phyloP scores from a whole-genome alignment of 768 basidiomycete genomes.

The Leccinum ochraceum region DNA sequence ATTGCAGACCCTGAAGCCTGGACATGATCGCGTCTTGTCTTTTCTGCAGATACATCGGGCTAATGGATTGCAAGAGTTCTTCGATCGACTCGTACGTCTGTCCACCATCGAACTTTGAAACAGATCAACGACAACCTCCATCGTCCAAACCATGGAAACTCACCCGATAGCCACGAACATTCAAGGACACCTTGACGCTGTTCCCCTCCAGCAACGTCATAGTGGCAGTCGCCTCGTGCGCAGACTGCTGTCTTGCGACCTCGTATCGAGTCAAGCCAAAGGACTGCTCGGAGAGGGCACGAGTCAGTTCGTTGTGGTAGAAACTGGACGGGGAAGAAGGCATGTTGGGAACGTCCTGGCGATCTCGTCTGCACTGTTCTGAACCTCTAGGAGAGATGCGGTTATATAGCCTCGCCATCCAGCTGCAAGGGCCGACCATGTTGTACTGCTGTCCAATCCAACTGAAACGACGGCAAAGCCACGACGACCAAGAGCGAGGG shows the following conservation, averaged over 20 bases:
- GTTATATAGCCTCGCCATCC: slow-evolving; percentile 33
- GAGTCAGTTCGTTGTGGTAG: slow-evolving; percentile 49
- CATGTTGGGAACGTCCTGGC: slow-evolving; percentile 18
- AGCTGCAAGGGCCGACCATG: slow-evolving; percentile 28
- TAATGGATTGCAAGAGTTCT: slow-evolving; percentile 52
- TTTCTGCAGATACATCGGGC: slow-evolving; percentile 52
- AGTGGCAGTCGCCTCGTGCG: slow-evolving; percentile 51
- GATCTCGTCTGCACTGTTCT: slow-evolving; percentile 22
- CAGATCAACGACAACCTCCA: slow-evolving; percentile 9
- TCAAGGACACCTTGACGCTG: slow-evolving; percentile 46
- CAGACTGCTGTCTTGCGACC: slow-evolving; percentile 36
- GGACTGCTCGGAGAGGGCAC: slow-evolving; percentile 57
- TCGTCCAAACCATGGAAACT: slow-evolving; percentile 13
- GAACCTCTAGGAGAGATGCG: slow-evolving; percentile 9
- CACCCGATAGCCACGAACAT: slow-evolving; percentile 58
- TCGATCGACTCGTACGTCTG: slow-evolving; percentile 59
- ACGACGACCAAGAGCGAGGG: slow-evolving; percentile 16
- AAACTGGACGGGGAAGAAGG: slow-evolving; percentile 24
- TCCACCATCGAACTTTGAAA: slow-evolving; percentile 28
- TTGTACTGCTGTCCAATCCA: slow-evolving; percentile 10
- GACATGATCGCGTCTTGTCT: slow-evolving; percentile 48
- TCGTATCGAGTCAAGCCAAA: slow-evolving; percentile 55
- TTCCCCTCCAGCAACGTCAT: slow-evolving; percentile 60
- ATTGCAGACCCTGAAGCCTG: slow-evolving; percentile 47
- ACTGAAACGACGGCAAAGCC: slow-evolving; percentile 8